Conservation (phyloP, 1,139 yeast genomes). For the Candida sp. region DNA sequence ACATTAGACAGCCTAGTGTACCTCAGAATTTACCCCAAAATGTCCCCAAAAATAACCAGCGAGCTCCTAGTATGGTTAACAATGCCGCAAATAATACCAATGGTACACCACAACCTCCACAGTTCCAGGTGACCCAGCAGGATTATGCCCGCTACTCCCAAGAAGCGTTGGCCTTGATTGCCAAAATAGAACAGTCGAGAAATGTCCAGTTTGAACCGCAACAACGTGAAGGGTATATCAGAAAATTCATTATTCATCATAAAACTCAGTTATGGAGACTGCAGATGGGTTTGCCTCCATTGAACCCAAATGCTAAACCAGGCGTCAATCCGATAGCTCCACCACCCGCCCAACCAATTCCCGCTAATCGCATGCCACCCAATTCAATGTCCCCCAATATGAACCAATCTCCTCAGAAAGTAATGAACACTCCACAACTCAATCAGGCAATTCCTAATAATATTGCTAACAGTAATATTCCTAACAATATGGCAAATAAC, state of each 20-base stretch:
- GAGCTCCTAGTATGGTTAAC: conserved; percentile 5
- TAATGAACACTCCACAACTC: conserved; percentile 10
- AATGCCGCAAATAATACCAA: neutral
- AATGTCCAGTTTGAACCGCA: conserved; percentile 30
- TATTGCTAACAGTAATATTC: neutral
- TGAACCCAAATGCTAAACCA: conserved; percentile 4
- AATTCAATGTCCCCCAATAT: conserved; percentile 5
- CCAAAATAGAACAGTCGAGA: conserved; percentile 37
- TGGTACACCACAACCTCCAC: conserved; percentile 25
- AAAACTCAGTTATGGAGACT: conserved; percentile 41
- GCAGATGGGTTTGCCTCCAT: conserved; percentile 21
- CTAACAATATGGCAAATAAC: neutral
- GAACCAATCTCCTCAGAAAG: conserved; percentile 9
- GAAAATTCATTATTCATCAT: conserved; percentile 40
- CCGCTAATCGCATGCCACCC: conserved; percentile 7
- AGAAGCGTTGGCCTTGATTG: conserved; percentile 39
- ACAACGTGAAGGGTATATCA: conserved; percentile 38
- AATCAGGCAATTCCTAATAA: conserved; percentile 1
- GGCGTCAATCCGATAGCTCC: conserved; percentile 7
- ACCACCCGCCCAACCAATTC: conserved; percentile 10
- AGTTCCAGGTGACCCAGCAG: conserved; percentile 37
- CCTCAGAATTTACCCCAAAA: conserved; percentile 7
- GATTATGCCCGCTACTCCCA: conserved; percentile 39
- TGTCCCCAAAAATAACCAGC: neutral
- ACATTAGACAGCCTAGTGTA: conserved; percentile 5